A percentile compares a stretch with the other conserved stretches of the same genome.
These are phyloP conservation scores for Achlya hypogyna DNA, from an alignment of 352 stramenopile genomes.

Conservation along the genomic window DNA sequence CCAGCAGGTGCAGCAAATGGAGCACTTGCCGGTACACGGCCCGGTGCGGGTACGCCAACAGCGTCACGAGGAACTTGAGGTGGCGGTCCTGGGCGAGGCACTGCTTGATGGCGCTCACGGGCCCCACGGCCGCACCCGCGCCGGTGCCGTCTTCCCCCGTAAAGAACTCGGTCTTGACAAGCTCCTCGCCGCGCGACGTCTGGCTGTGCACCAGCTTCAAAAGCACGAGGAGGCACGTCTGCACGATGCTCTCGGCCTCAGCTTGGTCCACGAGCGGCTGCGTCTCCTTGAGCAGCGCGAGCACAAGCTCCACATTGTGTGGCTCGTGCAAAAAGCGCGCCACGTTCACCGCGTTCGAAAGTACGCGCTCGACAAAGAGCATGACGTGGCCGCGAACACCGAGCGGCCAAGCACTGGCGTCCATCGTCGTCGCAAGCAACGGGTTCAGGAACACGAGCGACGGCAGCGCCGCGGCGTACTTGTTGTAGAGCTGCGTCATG, in stretches of 20 bases:
- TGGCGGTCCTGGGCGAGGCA: conserved; percentile 65
- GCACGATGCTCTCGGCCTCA: conserved; percentile 59
- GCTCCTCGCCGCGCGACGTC: conserved; percentile 63
- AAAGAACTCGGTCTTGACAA: conserved; percentile 12
- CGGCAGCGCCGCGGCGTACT: conserved; percentile 59
- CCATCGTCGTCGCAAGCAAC: conserved; percentile 67
- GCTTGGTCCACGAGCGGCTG: conserved; percentile 45
- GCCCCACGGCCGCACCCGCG: conserved; percentile 51
- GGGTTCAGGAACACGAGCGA: conserved; percentile 81
- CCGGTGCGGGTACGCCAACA: conserved; percentile 74
- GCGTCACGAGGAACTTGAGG: conserved; percentile 66
- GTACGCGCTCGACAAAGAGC: conserved; percentile 68
- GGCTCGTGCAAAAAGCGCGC: conserved; percentile 65
- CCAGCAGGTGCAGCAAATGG: conserved; percentile 66
- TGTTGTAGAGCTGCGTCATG: conserved; percentile 82
- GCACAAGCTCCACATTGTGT: conserved; percentile 63
- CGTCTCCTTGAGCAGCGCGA: conserved; percentile 65
- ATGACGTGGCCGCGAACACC: conserved; percentile 77
- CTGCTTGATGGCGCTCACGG: conserved; percentile 67
- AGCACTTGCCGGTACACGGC: conserved; percentile 81
- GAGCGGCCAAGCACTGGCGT: conserved; percentile 50
- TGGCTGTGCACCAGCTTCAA: conserved; percentile 77
- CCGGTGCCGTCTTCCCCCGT: not conserved
- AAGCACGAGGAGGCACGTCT: conserved; percentile 76
- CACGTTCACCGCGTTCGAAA: conserved; percentile 72